Percentiles rank a stretch among this genome's conserved stretches.
These are phyloP conservation scores for Pythium angustatum DNA, from an alignment of 352 stramenopile genomes.

Conservation along the genomic window DNA sequence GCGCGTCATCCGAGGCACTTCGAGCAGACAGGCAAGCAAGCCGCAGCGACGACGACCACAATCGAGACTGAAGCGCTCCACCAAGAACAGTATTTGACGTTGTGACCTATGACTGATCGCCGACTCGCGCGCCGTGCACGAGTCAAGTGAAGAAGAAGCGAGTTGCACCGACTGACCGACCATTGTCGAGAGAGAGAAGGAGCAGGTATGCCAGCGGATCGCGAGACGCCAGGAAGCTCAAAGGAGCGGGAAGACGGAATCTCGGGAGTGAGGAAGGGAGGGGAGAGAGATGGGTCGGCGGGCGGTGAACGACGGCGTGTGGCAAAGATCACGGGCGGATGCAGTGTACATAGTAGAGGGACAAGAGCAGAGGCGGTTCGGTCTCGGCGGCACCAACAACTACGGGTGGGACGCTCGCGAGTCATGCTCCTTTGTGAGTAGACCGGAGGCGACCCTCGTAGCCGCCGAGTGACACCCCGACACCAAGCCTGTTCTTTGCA, in stretches of 20 bases:
- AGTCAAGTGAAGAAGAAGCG: background rate
- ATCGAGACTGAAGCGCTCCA: slow-evolving; percentile 6
- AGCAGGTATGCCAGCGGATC: slow-evolving; percentile 7
- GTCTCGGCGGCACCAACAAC: background rate
- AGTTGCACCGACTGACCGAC: slow-evolving; percentile 3
- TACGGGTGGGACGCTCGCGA: slow-evolving; percentile 3
- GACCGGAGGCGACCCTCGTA: background rate
- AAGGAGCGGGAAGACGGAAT: slow-evolving; percentile 3
- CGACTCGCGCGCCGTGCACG: slow-evolving; percentile 4
- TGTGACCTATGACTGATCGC: background rate
- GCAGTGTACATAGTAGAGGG: background rate
- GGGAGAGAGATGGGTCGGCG: slow-evolving; percentile 8
- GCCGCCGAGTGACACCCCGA: background rate
- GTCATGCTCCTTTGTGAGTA: background rate
- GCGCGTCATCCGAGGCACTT: background rate
- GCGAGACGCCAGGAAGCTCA: background rate
- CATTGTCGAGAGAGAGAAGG: slow-evolving; percentile 1
- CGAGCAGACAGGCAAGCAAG: background rate
- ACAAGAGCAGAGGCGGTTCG: background rate
- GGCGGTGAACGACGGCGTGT: background rate
- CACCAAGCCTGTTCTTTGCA: background rate
- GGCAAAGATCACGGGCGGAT: background rate
- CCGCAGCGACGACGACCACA: background rate
- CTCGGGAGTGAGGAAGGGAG: background rate
- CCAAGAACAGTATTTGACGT: background rate